Evolutionary conservation across 78 protist genomes (phyloP).

Genomic region (Salpingoeca rosetta): DNA sequence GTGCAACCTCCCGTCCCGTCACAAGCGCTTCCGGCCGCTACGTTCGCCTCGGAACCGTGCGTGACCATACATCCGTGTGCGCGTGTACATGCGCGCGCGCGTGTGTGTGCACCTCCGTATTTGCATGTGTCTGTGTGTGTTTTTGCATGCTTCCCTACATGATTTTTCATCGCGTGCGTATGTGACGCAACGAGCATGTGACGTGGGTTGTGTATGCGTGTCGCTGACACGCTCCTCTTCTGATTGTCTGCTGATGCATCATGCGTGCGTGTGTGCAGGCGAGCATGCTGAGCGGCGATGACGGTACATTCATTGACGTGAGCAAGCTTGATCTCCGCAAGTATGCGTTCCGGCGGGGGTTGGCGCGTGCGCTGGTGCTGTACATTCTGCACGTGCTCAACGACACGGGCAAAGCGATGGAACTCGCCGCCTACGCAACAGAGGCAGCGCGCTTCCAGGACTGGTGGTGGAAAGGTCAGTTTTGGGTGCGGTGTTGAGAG

Average conservation of each 20-base stretch:
- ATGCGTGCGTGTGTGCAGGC: constrained; percentile 50
- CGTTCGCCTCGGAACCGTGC: constrained; percentile 64
- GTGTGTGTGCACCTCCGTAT: no score
- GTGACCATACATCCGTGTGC: no score
- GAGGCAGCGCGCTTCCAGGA: constrained; percentile 26
- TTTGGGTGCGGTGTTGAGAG: no score
- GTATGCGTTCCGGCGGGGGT: constrained; percentile 59
- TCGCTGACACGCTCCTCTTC: no score
- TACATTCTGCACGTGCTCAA: constrained; percentile 51
- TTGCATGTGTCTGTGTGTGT: no score
- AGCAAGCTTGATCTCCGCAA: constrained; percentile 42
- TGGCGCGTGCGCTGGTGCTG: constrained; percentile 46
- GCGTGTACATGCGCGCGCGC: no score
- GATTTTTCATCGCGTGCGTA: no score
- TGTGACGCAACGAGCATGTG: no score
- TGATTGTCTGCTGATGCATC: no score
- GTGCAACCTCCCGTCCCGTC: constrained; percentile 51
- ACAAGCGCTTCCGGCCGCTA: constrained; percentile 29
- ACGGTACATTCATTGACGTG: constrained; percentile 50
- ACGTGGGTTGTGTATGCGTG: no score
- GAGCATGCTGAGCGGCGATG: constrained; percentile 19
- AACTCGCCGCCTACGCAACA: constrained; percentile 45
- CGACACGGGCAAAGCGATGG: constrained; percentile 56
- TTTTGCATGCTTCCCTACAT: no score
- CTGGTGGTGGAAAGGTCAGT: constrained; percentile 89